Base-by-base conservation (phyloP, 352 stramenopile species). In the Pythium dissimile region DNA sequence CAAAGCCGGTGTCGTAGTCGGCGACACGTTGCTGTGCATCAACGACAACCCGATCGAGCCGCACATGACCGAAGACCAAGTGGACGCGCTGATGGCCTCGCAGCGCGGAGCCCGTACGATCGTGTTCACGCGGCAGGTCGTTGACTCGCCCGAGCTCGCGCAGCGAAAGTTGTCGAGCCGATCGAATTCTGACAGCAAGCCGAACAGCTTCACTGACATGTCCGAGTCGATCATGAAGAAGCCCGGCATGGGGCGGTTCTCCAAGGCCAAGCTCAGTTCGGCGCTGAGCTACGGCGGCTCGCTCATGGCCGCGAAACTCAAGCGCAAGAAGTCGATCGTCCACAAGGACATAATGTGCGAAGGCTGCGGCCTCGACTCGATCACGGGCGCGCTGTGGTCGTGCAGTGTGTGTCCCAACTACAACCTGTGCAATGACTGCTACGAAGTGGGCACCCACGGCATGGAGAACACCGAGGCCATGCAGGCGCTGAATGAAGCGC, bases 391-490 rank as follows among this genome's bases (percentile, higher is more conserved):
- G 11, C 64, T 93, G 1, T 93, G 76, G 77, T 81, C 71, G 2
- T 93, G 83, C 61, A 88, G 71, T 27, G 75, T 86, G 9, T 93
- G 83, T 45, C 59, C 77, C 5, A 79, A 86, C 63, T 88, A 80
- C 64, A 80, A 88, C 6, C 49, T 93, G 23, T 93, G 83, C 47
- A 73, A 26, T 20, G 67, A 85, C 7, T 93, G 83, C 59, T 93
- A 93, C 51, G 70, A 86, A 42, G 53, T 73, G 42, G 83, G 83
- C 13, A 85, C 71, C 2, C 83, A 93, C 54, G 83, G 83, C 7
- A 77, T 89, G 66, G 83, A 93, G 54, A 82, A 86, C 56, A 74
- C 79, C 24, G 72, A 87, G 3, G 73, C 79, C 34, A 86, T 89
- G 69, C 73, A 87, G 60, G 58, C 67, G 43, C 67, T 91, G 30